Percentiles rank a stretch among this genome's conserved stretches.
Evolutionary conservation across 2,329 filamentous ascomycete genomes (phyloP).

Genomic region (Incumbomyces delicatus): DNA sequence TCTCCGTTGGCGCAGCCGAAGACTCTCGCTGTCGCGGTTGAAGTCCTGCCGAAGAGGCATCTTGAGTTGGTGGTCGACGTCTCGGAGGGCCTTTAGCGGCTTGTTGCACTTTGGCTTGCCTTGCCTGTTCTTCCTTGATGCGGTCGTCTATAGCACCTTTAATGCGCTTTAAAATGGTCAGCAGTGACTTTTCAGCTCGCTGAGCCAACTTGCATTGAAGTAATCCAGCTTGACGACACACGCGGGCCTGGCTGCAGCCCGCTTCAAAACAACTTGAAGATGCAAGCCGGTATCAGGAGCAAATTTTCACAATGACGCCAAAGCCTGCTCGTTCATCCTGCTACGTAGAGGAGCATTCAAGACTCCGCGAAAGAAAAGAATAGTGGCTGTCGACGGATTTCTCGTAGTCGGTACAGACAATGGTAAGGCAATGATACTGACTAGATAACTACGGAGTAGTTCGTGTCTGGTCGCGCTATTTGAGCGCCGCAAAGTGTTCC

Average conservation of each 20-base stretch:
- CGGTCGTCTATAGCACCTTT: slow-evolving; percentile 76
- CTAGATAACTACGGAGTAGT: too few relatives aligned
- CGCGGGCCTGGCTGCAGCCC: not conserved
- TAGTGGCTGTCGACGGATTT: too few relatives aligned
- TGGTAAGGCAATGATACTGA: too few relatives aligned
- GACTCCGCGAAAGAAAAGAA: too few relatives aligned
- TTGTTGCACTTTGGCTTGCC: slow-evolving; percentile 45
- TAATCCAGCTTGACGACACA: slow-evolving; percentile 18
- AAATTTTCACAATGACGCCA: too few relatives aligned
- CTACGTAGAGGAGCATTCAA: too few relatives aligned
- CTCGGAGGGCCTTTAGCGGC: slow-evolving; percentile 36
- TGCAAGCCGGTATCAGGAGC: too few relatives aligned
- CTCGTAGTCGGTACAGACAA: too few relatives aligned
- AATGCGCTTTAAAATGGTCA: slow-evolving; percentile 41
- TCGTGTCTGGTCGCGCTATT: too few relatives aligned
- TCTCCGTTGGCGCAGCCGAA: slow-evolving; percentile 37
- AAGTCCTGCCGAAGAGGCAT: slow-evolving; percentile 21
- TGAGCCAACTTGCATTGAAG: slow-evolving; percentile 31
- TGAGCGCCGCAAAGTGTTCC: too few relatives aligned
- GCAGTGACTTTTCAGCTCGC: slow-evolving; percentile 22
- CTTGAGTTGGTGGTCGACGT: slow-evolving; percentile 24
- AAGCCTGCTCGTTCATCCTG: too few relatives aligned
- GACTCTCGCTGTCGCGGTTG: slow-evolving; percentile 26
- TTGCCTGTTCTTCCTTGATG: slow-evolving; percentile 85
- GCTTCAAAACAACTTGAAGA: not conserved